Percentiles rank a stretch among this genome's conserved stretches.
phyloP scores from a whole-genome alignment of 345 rosid genomes.

The Arabidopsis suecica region DNA sequence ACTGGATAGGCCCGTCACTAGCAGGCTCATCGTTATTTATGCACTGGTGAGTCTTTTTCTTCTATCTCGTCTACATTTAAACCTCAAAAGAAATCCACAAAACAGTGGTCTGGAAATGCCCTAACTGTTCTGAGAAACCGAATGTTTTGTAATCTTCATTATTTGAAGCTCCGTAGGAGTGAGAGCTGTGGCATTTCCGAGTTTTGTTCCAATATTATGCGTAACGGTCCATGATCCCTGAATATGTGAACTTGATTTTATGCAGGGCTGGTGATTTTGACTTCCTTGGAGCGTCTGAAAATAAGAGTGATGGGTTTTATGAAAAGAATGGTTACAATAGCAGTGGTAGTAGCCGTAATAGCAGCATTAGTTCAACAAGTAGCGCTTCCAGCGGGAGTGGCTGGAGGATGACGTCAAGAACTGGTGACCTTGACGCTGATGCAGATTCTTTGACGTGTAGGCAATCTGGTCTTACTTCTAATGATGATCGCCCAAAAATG shows the following conservation, averaged over 20 bases:
- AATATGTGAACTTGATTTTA: slow-evolving; percentile 35
- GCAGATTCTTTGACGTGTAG: slow-evolving; percentile 96
- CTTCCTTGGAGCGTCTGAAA: slow-evolving; percentile 65
- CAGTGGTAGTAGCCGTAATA: slow-evolving; percentile 91
- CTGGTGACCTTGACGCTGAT: slow-evolving; percentile 96
- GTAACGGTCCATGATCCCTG: slow-evolving; percentile 25
- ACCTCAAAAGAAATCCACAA: slow-evolving; percentile 9
- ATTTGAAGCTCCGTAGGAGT: slow-evolving; percentile 23
- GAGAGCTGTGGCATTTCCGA: slow-evolving; percentile 27
- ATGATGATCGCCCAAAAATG: slow-evolving; percentile 73
- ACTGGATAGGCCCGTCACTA: slow-evolving; percentile 97
- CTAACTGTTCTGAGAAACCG: slow-evolving; percentile 13
- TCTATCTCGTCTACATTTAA: slow-evolving; percentile 20
- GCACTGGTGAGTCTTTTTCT: slow-evolving; percentile 75
- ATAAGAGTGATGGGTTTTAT: slow-evolving; percentile 62
- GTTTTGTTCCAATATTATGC: slow-evolving; percentile 16
- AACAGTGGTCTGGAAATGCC: slow-evolving; percentile 12
- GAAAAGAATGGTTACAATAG: slow-evolving; percentile 74
- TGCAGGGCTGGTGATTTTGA: slow-evolving; percentile 77
- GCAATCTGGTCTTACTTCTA: slow-evolving; percentile 84
- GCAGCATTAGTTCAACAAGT: slow-evolving; percentile 91
- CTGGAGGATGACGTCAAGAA: slow-evolving; percentile 63
- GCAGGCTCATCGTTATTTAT: slow-evolving; percentile 82
- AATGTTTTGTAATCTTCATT: slow-evolving; percentile 9
- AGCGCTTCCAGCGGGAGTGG: slow-evolving; percentile 93